Percentiles rank a stretch among this genome's conserved stretches.
These are phyloP conservation scores for Aspergillus candidus DNA, from an alignment of 2,329 filamentous ascomycete genomes.

Conservation along the genomic window DNA sequence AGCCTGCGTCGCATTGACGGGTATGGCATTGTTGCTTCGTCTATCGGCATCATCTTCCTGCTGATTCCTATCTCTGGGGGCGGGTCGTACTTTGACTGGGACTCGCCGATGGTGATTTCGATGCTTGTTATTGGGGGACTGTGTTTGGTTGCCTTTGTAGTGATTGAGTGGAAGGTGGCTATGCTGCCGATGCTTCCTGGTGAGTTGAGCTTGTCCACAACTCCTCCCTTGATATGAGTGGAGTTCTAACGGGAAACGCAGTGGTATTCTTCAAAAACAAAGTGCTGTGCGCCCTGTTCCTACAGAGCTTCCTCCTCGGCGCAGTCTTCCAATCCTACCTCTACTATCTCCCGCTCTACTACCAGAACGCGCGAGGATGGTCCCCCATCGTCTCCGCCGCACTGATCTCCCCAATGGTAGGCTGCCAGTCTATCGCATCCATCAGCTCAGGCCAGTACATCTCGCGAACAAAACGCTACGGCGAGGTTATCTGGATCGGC, in stretches of 20 bases:
- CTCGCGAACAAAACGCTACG: slow-evolving; percentile 51
- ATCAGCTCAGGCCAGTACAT: slow-evolving; percentile 53
- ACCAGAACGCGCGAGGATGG: slow-evolving; percentile 51
- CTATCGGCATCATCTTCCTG: slow-evolving; percentile 53
- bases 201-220: slow-evolving; percentile 6
- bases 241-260: slow-evolving; percentile 2
- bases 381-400: slow-evolving; percentile 46
- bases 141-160: slow-evolving; percentile 45
- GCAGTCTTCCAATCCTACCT: slow-evolving; percentile 54
- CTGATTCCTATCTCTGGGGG: slow-evolving; percentile 60
- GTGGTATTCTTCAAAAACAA: slow-evolving; percentile 49
- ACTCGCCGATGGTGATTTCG: slow-evolving; percentile 52
- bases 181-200: slow-evolving; percentile 53
- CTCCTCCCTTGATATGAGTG: no score
- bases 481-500: slow-evolving; percentile 51
- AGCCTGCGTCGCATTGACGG: slow-evolving; percentile 55
- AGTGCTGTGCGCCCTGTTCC: slow-evolving; percentile 50
- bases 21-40: slow-evolving; percentile 50
- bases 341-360: slow-evolving; percentile 58
- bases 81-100: slow-evolving; percentile 52
- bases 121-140: slow-evolving; percentile 51
- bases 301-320: slow-evolving; percentile 56
- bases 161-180: slow-evolving; percentile 53
- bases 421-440: slow-evolving; percentile 37
- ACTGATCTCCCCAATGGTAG: slow-evolving; percentile 47